A percentile compares a stretch with the other conserved stretches of the same genome.
Evolutionary conservation across 495 filamentous ascomycete species (phyloP).

Genomic region (Podospora tetraspora): DNA sequence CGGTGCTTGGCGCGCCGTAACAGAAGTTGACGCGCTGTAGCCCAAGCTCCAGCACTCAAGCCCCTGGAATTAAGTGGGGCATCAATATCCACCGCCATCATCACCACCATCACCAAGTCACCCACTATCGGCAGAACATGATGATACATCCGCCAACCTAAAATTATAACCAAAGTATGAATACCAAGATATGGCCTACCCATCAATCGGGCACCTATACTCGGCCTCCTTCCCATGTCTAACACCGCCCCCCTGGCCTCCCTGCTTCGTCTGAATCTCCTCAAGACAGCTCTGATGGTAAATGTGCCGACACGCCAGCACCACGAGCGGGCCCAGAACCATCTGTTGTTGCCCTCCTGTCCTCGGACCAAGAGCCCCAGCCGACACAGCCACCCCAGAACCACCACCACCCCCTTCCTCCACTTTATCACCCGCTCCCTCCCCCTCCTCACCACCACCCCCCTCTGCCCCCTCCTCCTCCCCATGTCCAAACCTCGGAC

Average conservation of each 20-base stretch:
- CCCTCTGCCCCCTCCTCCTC: slow-evolving; percentile 18
- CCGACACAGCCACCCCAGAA: neutral
- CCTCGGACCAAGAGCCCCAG: neutral
- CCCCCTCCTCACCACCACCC: slow-evolving; percentile 5
- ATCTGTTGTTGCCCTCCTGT: slow-evolving; percentile 20
- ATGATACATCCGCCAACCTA: neutral
- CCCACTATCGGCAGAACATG: neutral
- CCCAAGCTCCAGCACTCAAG: neutral
- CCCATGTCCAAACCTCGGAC: slow-evolving; percentile 14
- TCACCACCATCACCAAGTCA: neutral
- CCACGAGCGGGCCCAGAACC: slow-evolving; percentile 47
- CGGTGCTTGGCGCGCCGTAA: neutral
- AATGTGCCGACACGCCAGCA: slow-evolving; percentile 58
- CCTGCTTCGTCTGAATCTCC: slow-evolving; percentile 44
- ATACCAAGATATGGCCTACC: slow-evolving; percentile 20
- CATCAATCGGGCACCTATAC: slow-evolving; percentile 55
- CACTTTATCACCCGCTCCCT: slow-evolving; percentile 10
- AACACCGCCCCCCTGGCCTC: slow-evolving; percentile 12
- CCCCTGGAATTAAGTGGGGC: neutral
- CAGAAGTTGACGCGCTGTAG: neutral
- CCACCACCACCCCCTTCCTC: neutral
- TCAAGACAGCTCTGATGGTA: slow-evolving; percentile 59
- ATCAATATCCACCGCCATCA: neutral
- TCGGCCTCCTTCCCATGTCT: slow-evolving; percentile 37
- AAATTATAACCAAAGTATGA: slow-evolving; percentile 1